Percentiles rank a stretch among this genome's conserved stretches.
Evolutionary conservation across 257 asterid genomes (phyloP).

Genomic region (Handroanthus guayacan): DNA sequence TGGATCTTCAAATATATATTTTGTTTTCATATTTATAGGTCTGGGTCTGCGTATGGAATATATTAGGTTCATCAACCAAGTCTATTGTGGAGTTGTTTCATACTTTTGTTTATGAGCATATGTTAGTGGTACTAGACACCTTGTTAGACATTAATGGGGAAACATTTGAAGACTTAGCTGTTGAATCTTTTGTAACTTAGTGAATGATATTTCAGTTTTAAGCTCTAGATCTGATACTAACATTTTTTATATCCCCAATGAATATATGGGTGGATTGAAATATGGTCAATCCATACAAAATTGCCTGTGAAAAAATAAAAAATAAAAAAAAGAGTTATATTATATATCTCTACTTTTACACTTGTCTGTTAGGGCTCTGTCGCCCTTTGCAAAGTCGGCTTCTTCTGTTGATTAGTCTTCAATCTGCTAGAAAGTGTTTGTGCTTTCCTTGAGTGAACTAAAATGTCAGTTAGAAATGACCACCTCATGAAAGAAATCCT

Average conservation of each 20-base stretch:
- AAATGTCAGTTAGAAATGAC: slow-evolving; percentile 1
- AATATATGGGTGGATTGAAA: neutral
- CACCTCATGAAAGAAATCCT: slow-evolving; percentile 1
- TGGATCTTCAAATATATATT: slow-evolving; percentile 21
- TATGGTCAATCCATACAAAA: neutral
- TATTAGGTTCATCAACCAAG: neutral
- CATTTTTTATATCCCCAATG: neutral
- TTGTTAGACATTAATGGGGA: neutral
- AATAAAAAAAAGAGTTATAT: neutral
- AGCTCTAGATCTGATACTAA: neutral
- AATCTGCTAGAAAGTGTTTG: neutral
- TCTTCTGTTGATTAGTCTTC: neutral
- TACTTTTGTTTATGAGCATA: neutral
- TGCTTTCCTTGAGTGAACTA: neutral
- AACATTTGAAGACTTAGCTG: slow-evolving; percentile 13
- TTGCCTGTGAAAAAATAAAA: neutral
- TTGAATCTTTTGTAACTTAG: slow-evolving; percentile 9
- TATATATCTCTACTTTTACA: neutral
- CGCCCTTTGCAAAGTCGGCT: neutral
- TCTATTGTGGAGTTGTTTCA: slow-evolving; percentile 2
- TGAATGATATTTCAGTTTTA: slow-evolving; percentile 14
- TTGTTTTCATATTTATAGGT: slow-evolving; percentile 16
- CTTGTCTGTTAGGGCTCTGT: neutral
- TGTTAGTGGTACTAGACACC: neutral
- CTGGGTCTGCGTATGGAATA: slow-evolving; percentile 13